Base-by-base conservation (phyloP, 225 moss, liverwort and hornwort species). In the Sphagnum contortum region DNA sequence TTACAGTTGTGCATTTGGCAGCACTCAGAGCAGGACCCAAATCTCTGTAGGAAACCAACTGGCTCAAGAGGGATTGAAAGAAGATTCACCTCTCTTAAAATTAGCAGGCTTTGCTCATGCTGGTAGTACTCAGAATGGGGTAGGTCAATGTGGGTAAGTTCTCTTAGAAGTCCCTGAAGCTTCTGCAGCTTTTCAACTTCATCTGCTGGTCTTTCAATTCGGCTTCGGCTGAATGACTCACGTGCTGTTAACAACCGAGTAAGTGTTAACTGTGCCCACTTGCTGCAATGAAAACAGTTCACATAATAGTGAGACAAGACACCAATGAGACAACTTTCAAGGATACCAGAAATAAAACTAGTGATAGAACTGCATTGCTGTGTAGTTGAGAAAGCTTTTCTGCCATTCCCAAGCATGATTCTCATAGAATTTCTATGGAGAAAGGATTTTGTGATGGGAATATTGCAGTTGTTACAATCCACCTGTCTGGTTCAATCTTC, bases 221-320 rank as follows among this genome's bases (percentile, higher is more conserved):
- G 58, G 66, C 61, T 68, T 66, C 76, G 71, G 71, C 76, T 73
- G 66, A 74, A 70, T 12, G 81, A 73, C 67, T 79, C 69, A 68
- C 77, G 80, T 46, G 81, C 75, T 54, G 80, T 68, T 47, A 88
- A 71, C 61, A 92, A 83, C 64, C 88, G 84, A 72, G 92, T 79
- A 47, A 96, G 81, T 8, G 90, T 96, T 80, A 96, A 74, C 65
- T 72, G 85, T 51, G 96, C 76, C 96, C 92, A 96, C 77, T 96
- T 96, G 81, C 96, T 96, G 88, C 78, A 64, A 60, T 13, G 59
- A 29, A 29, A 29, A 29, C 29, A 29, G 29, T 29, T 29, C 29
- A 29, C 29, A 9, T 56, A 56, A n/a, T 9, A 56, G n/a, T 49
- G 8, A 49, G 8, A 65, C 11, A 12, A 65, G 65, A 49, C 50